Evolutionary conservation across 306 rosid species (phyloP), one percentile per base, ranked within the genome.

Genomic region (Spatholobus suberectus): DNA sequence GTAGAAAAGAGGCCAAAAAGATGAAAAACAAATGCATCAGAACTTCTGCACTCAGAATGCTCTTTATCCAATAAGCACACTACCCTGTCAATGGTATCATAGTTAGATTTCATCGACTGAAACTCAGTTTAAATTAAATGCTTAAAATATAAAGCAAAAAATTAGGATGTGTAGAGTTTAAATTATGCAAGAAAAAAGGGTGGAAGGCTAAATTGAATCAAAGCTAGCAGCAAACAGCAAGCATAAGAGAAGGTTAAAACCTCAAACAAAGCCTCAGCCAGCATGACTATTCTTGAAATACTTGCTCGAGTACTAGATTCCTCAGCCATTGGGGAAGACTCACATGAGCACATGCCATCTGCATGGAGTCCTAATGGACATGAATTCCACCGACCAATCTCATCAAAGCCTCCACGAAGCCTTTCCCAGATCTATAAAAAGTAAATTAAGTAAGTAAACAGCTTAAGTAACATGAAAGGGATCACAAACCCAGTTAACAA

Each of bases 211-310:
- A 52, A 27, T 40, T 70, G 67, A 85, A 72, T 17, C n/a, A 66
- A 71, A 51, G 67, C 70, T 51, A 43, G 4, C 32, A 57, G 51
- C 15, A 77, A 73, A 21, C n/a, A 44, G 12, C 57, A 58, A 24
- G 11, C 8, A 73, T 46, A 59, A 83, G 79, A 75, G 63, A 73
- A 84, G 79, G 61, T 63, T 73, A 40, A 8, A 76, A 95, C 99
- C 98, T 96, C 99, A 71, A 93, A 96, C 58, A 96, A 86, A 84
- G 99, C 98, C 80, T 93, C 99, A 70, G 99, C 98, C 77, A 96
- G 92, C 97, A 96, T 92, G 85, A 94, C 94, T 66, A 96, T 93
- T 89, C 99, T 92, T 44, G 99, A 96, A 89, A 96, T 93, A 85
- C 98, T 96, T 74, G 94, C 95, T 81, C 94, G 94, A 82, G 99